Percentiles rank a stretch among this genome's conserved stretches.
Conservation (phyloP, 2,329 filamentous ascomycete species). For the Xylaria sp. region DNA sequence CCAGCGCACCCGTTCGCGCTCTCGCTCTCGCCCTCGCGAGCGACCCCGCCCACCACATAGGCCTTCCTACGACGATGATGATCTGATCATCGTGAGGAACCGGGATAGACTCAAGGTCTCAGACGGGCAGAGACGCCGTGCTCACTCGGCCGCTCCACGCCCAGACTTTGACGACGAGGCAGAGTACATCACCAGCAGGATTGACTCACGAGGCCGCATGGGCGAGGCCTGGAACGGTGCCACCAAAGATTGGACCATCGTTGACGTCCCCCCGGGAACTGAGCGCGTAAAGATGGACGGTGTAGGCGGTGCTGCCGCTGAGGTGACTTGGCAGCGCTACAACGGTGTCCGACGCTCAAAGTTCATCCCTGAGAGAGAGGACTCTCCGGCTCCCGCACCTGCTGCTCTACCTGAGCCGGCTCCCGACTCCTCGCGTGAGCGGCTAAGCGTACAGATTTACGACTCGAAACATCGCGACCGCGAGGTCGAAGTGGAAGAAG, state of each 20-base stretch:
- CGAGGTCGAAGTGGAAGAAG: constrained; percentile 61
- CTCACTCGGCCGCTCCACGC: constrained; percentile 57
- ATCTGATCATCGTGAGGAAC: constrained; percentile 68
- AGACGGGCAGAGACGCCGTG: constrained; percentile 53
- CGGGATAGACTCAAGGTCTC: constrained; percentile 54
- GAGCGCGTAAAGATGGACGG: constrained; percentile 84
- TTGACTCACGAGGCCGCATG: constrained; percentile 66
- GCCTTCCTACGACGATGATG: constrained; percentile 61
- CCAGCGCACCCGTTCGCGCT: constrained; percentile 47
- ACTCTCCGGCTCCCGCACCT: constrained; percentile 45
- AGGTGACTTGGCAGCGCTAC: constrained; percentile 80
- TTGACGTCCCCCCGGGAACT: constrained; percentile 84
- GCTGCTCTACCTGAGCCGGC: constrained; percentile 42
- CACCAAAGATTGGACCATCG: constrained; percentile 78
- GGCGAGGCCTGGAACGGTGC: constrained; percentile 77
- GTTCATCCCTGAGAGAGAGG: constrained; percentile 70
- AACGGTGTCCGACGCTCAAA: constrained; percentile 77
- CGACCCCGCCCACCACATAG: constrained; percentile 45
- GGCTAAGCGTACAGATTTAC: constrained; percentile 54
- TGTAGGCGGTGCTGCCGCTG: constrained; percentile 73
- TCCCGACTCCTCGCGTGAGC: constrained; percentile 38
- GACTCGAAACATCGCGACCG: constrained; percentile 47
- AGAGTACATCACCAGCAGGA: constrained; percentile 62
- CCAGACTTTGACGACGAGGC: constrained; percentile 69
- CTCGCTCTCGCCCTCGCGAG: constrained; percentile 47